phyloP scores from a whole-genome alignment of 805 yeast species.

The Zygotorulaspora sp. region DNA sequence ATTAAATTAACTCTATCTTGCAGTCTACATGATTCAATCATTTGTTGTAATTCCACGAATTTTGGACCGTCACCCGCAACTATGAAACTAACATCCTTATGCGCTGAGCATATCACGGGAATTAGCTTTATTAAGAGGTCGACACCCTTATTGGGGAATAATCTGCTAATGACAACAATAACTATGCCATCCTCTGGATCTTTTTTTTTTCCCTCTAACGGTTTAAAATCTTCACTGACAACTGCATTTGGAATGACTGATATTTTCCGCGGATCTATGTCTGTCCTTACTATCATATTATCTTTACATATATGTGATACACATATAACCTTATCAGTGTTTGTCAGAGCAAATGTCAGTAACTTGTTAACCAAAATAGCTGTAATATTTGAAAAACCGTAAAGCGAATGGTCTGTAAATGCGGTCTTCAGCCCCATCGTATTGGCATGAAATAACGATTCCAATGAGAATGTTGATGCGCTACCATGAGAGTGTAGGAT shows the following conservation, averaged over 20 bases:
- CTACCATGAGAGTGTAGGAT: slow-evolving; percentile 96
- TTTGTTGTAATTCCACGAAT: slow-evolving; percentile 88
- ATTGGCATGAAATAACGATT: slow-evolving; percentile 84
- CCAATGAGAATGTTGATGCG: slow-evolving; percentile 79
- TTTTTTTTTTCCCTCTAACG: slow-evolving; percentile 25
- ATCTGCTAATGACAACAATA: slow-evolving; percentile 83
- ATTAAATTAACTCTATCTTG: slow-evolving; percentile 83
- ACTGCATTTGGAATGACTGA: slow-evolving; percentile 97
- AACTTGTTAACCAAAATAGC: slow-evolving; percentile 83
- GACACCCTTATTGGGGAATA: slow-evolving; percentile 95
- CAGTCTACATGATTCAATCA: slow-evolving; percentile 78
- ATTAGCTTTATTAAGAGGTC: slow-evolving; percentile 79
- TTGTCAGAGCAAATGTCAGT: slow-evolving; percentile 75
- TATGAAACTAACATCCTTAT: slow-evolving; percentile 65
- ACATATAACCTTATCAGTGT: slow-evolving; percentile 90
- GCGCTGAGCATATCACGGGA: slow-evolving; percentile 68
- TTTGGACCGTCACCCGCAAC: slow-evolving; percentile 98
- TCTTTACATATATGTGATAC: slow-evolving; percentile 96
- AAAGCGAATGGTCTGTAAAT: slow-evolving; percentile 92
- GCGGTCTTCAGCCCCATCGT: slow-evolving; percentile 91
- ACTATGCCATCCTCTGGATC: slow-evolving; percentile 48
- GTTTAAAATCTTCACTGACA: slow-evolving; percentile 73
- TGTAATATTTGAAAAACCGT: slow-evolving; percentile 85
- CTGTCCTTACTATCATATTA: slow-evolving; percentile 84
- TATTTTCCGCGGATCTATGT: slow-evolving; percentile 68